Base-by-base conservation (phyloP, 192 early-diverging fungal species). In the Jimgerdemannia lactiflua region DNA sequence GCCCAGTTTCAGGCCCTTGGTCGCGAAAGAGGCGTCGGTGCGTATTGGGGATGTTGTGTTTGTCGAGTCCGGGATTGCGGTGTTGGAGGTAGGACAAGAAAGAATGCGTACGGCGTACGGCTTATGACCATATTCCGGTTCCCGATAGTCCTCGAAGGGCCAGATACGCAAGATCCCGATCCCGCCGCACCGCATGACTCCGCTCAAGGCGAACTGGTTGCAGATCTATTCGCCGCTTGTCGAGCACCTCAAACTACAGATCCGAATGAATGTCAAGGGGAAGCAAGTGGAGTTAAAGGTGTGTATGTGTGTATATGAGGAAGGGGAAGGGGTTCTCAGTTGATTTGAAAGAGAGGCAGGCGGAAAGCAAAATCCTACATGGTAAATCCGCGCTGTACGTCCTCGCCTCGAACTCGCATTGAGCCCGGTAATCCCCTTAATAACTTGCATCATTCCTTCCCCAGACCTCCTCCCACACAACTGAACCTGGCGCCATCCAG, bases 221-320 rank as follows among this genome's bases (percentile, higher is more conserved):
- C 94, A 98, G 80, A 91, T 99, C 74, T 99, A 99, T 86, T 92
- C 96, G 65, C 97, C 98, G 19, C 88, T 99, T 39, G 97, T 98
- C 4, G 94, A 96, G 83, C 94, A 98, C 82, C 88, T 99, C 75
- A 94, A 97, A 74, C 86, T 99, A 43, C 97, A 99, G 82, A 92
- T 98, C 63, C 90, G 96, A 71, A 95, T 98, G 92, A 99, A 99
- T 86, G 79, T 94, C 70, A 95, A 95, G 80, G 80, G 87, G 44
- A 94, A 94, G 74, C 85, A 92, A 77, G 94, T 99, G 29, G 98
- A 99, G 86, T 79, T 99, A 71, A 87, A 91, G 73, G 90, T 91
- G 84, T 74, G 72, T 72, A 3, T 41, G 54, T 43, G 39, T 9
- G 7, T 71, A 1, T 29, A 29, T 29, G n/a, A n/a, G n/a, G n/a